Evolutionary conservation across 331 rosid genomes (phyloP).

Genomic region (Rhamnella rubrinervis): DNA sequence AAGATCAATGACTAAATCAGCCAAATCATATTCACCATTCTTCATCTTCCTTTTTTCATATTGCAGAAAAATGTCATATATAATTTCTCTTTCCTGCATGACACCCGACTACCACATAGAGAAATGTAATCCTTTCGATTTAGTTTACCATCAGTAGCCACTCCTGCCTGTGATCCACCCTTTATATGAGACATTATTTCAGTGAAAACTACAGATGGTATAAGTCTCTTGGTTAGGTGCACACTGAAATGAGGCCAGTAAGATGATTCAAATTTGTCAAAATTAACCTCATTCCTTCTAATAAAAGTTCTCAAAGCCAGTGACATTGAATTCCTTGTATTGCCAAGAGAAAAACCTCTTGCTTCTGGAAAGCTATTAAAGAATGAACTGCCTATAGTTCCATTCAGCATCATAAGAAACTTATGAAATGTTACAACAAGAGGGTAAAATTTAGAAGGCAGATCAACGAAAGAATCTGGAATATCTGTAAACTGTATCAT

Average conservation of each 20-base stretch:
- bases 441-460: conserved; percentile 48
- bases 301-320: conserved; percentile 46
- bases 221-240: conserved; percentile 41
- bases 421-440: conserved; percentile 71
- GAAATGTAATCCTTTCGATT: conserved; percentile 41
- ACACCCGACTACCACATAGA: conserved; percentile 33
- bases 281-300: conserved; percentile 54
- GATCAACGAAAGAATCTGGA: conserved; percentile 49
- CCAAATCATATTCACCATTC: conserved; percentile 62
- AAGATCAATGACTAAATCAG: conserved; percentile 61
- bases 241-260: conserved; percentile 66
- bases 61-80: conserved; percentile 46
- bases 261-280: conserved; percentile 44
- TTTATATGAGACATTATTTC: conserved; percentile 72
- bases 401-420: conserved; percentile 73
- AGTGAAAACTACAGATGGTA: conserved; percentile 47
- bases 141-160: conserved; percentile 41
- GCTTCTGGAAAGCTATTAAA: conserved; percentile 49
- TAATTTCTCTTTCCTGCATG: conserved; percentile 37
- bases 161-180: conserved; percentile 39
- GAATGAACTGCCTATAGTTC: conserved; percentile 59
- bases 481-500: conserved; percentile 39
- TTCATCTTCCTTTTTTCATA: conserved; percentile 57
- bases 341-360: conserved; percentile 6
- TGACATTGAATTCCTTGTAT: conserved; percentile 32